These are phyloP conservation scores for Fusarium napiforme DNA, from an alignment of 2,329 filamentous ascomycete species.

Conservation along the genomic window DNA sequence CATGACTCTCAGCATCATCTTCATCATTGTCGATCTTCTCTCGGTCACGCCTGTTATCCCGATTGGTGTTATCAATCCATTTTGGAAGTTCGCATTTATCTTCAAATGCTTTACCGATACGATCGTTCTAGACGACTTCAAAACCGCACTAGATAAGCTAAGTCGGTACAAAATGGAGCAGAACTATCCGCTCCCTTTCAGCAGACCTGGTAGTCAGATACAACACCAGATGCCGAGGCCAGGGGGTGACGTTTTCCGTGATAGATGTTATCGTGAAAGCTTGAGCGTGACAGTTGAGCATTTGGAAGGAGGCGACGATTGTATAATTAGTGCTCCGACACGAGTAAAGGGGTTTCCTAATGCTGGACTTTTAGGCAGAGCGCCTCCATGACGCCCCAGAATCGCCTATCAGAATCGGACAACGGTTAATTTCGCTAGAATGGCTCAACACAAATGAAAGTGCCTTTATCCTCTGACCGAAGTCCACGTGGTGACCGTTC, in stretches of 20 bases:
- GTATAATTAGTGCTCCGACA: background rate
- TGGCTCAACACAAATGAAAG: no score
- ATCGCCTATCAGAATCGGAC: no score
- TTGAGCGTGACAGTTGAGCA: background rate
- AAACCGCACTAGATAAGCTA: conserved; percentile 60
- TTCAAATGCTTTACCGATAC: conserved; percentile 73
- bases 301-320: background rate
- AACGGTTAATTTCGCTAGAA: no score
- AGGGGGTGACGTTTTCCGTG: rapidly evolving
- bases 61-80: conserved; percentile 42
- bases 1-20: conserved; percentile 70
- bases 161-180: conserved; percentile 28
- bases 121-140: conserved; percentile 76
- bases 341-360: background rate
- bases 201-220: conserved; percentile 1
- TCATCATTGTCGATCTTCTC: conserved; percentile 70
- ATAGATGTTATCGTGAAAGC: background rate
- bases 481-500: background rate
- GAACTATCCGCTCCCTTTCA: conserved; percentile 22
- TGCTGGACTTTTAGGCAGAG: background rate
- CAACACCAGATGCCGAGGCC: background rate
- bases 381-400: background rate
- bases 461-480: background rate
- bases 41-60: conserved; percentile 65
- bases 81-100: conserved; percentile 36